Conservation (phyloP, 148 eudicot species). For the Persicaria tinctoria region DNA sequence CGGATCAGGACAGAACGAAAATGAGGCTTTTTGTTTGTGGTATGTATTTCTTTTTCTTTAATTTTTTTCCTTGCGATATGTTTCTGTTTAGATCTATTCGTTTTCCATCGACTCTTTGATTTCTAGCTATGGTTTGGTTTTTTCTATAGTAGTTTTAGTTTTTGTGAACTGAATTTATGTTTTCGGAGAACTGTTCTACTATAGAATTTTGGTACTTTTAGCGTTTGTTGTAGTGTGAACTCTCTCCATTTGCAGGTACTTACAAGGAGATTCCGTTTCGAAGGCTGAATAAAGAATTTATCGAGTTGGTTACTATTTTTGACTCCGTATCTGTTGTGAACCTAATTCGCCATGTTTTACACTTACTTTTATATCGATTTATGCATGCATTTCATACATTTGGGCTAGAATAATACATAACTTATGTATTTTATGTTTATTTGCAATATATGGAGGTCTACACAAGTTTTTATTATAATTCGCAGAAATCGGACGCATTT, state of each 20-base stretch:
- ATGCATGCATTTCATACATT: too few species aligned
- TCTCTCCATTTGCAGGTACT: not conserved
- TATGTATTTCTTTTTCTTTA: not conserved
- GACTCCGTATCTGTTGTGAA: not conserved
- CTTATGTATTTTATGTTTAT: too few species aligned
- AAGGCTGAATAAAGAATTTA: not conserved
- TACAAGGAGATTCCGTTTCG: not conserved
- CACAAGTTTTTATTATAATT: too few species aligned
- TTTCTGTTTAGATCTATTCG: constrained; percentile 2
- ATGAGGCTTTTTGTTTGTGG: not conserved
- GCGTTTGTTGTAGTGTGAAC: not conserved
- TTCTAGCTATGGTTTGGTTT: not conserved
- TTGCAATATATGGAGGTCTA: too few species aligned
- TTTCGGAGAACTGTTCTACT: not conserved
- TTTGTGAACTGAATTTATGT: not conserved
- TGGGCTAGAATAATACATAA: too few species aligned
- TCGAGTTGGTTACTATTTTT: constrained; percentile 3
- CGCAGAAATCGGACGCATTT: too few species aligned
- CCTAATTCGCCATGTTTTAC: too few species aligned
- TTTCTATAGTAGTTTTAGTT: not conserved
- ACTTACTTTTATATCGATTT: too few species aligned
- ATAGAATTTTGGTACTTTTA: not conserved
- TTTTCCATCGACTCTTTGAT: not conserved
- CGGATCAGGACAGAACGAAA: not conserved
- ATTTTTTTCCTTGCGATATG: not conserved